Evolutionary conservation across 148 eudicot genomes (phyloP).

Genomic region (Linanthus parryae): DNA sequence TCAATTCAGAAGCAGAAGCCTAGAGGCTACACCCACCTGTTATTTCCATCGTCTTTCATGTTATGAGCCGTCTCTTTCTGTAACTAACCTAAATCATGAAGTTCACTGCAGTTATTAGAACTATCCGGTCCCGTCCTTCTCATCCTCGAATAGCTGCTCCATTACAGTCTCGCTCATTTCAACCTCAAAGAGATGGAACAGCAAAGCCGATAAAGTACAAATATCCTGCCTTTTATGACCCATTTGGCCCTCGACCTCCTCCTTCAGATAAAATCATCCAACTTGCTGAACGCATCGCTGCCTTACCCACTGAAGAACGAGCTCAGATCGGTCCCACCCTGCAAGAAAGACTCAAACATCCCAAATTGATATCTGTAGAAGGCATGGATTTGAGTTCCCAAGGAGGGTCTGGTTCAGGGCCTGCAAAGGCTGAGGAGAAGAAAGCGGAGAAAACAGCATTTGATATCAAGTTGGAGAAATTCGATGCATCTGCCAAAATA

Average conservation of each 20-base stretch:
- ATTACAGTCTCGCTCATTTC: conserved; percentile 47
- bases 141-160: conserved; percentile 22
- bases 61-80: too few species aligned
- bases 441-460: conserved; percentile 74
- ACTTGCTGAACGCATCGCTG: conserved; percentile 69
- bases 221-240: conserved; percentile 59
- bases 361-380: conserved; percentile 62
- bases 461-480: conserved; percentile 82
- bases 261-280: conserved; percentile 73
- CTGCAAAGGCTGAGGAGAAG: conserved; percentile 59
- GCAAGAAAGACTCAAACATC: conserved; percentile 47
- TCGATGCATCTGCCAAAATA: conserved; percentile 70
- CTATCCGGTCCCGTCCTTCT: conserved; percentile 18
- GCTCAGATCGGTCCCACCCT: conserved; percentile 63
- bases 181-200: conserved; percentile 46
- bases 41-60: too few species aligned
- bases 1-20: too few species aligned
- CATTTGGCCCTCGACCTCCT: conserved; percentile 85
- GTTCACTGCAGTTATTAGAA: conserved; percentile 28
- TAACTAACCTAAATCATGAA: too few species aligned
- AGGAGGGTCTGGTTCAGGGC: conserved; percentile 33
- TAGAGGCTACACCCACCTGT: too few species aligned
- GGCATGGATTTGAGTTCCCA: conserved; percentile 56
- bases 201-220: conserved; percentile 58
- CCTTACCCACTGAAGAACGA: conserved; percentile 68